Conservation (phyloP, 2,329 filamentous ascomycete species). For the Aspergillus sergii region DNA sequence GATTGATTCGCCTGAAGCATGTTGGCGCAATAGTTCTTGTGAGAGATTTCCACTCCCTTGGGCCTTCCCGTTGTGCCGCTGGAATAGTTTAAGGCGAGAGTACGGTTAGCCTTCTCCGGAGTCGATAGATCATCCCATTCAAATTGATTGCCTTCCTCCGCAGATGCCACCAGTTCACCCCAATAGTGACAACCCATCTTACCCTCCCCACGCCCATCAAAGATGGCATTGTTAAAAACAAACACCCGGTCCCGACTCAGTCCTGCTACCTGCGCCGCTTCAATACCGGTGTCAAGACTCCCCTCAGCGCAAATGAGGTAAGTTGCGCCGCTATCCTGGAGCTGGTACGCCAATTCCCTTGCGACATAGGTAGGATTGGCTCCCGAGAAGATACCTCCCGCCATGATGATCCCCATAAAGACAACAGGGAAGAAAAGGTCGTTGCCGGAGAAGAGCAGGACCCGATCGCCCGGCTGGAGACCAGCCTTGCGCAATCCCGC, state of each 20-base stretch:
- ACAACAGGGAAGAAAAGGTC: slow-evolving; percentile 71
- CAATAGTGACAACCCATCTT: slow-evolving; percentile 60
- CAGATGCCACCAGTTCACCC: slow-evolving; percentile 61
- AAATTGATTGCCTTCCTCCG: slow-evolving; percentile 58
- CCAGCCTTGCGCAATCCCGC: slow-evolving; percentile 67
- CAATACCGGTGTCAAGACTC: slow-evolving; percentile 64
- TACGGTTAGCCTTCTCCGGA: slow-evolving; percentile 44
- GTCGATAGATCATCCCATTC: slow-evolving; percentile 56
- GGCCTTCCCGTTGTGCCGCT: slow-evolving; percentile 75
- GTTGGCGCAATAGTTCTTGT: slow-evolving; percentile 75
- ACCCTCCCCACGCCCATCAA: slow-evolving; percentile 44
- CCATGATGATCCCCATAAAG: slow-evolving; percentile 74
- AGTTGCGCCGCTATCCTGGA: slow-evolving; percentile 69
- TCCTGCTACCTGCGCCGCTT: slow-evolving; percentile 63
- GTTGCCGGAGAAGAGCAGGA: slow-evolving; percentile 74
- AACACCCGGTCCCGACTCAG: slow-evolving; percentile 62
- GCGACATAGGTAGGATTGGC: slow-evolving; percentile 71
- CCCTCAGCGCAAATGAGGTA: slow-evolving; percentile 64
- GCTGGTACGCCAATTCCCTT: slow-evolving; percentile 73
- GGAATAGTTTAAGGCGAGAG: slow-evolving; percentile 74
- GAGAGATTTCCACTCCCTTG: slow-evolving; percentile 82
- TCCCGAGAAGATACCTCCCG: slow-evolving; percentile 76
- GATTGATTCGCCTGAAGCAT: slow-evolving; percentile 61
- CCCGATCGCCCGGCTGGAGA: slow-evolving; percentile 67
- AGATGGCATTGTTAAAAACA: slow-evolving; percentile 63